Base-by-base conservation (phyloP, 2,329 filamentous ascomycete genomes). In the Fusarium sterilihyphosum region DNA sequence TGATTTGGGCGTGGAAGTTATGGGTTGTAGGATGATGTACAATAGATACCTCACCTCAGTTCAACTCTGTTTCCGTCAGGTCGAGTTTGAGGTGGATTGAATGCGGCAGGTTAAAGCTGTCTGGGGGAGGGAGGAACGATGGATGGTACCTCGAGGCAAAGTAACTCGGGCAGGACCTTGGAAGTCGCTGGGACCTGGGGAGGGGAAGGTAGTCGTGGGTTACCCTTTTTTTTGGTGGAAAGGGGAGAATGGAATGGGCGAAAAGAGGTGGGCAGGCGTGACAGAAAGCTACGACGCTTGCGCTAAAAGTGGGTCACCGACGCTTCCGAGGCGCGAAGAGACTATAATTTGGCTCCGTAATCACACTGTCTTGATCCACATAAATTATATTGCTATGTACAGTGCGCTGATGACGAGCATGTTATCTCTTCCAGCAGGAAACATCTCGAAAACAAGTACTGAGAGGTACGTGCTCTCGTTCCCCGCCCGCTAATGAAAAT, bases 141-240 rank as follows among this genome's bases (percentile, higher is more conserved):
- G 73, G 71, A 76, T 53, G 80, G 83, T 85, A 85, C 84, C 79
- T 85, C 77, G 67, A 78, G 75, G 76, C 74, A 79, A 85, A 83
- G 84, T 85, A 84, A 82, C 82, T 84, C 79, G 74, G 75, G 65
- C 71, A 78, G 74, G 71, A 79, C 76, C 77, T 80, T 74, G 76
- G 65, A 78, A 78, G 76, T 78, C 74, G 76, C 76, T 77, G 76
- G 79, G 76, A 77, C 76, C 72, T 79, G 78, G 79, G 73, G 75
- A 75, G 74, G 74, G 76, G 75, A 76, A 75, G 76, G 74, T 77
- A 76, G 78, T 80, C 75, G 82, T 79, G 80, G 80, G 79, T 80
- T 75, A 78, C 70, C 77, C 78, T 80, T 76, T 81, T 69, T 81
- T 81, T 79, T 75, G 78, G 78, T 80, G 74, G 76, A 79, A 77